Conservation (phyloP, 129 eudicot genomes). For the Gnaphalium uliginosum region DNA sequence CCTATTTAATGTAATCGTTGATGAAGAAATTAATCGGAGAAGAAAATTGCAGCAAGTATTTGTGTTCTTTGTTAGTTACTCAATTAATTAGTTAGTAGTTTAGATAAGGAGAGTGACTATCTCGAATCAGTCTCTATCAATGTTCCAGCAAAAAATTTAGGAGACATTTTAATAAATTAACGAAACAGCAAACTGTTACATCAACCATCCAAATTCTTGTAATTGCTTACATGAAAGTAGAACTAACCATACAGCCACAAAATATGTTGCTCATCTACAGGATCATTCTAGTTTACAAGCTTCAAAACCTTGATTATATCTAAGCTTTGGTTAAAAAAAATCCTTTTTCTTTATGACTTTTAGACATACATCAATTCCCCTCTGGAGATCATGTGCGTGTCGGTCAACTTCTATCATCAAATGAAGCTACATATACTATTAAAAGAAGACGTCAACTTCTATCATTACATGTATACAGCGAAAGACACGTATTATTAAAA, state of each 20-base stretch:
- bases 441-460: no score
- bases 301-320: conserved; percentile 96
- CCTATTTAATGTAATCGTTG: no score
- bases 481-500: no score
- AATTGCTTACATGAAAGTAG: conserved; percentile 67
- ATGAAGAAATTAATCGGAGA: no score
- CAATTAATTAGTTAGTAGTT: no score
- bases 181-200: background rate
- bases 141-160: conserved; percentile 51
- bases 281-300: conserved; percentile 88
- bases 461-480: no score
- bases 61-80: no score
- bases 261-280: conserved; percentile 73
- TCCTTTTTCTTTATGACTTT: conserved; percentile 91
- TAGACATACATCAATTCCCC: conserved; percentile 84
- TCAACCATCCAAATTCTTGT: conserved; percentile 19
- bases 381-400: conserved; percentile 81
- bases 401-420: no score
- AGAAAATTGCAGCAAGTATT: no score
- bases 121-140: no score
- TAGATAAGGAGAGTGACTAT: no score
- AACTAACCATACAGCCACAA: conserved; percentile 91
- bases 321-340: conserved; percentile 90
- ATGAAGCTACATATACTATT: no score
- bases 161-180: background rate